Evolutionary conservation across 306 rosid species (phyloP).

Genomic region (Gleditsia sinensis): DNA sequence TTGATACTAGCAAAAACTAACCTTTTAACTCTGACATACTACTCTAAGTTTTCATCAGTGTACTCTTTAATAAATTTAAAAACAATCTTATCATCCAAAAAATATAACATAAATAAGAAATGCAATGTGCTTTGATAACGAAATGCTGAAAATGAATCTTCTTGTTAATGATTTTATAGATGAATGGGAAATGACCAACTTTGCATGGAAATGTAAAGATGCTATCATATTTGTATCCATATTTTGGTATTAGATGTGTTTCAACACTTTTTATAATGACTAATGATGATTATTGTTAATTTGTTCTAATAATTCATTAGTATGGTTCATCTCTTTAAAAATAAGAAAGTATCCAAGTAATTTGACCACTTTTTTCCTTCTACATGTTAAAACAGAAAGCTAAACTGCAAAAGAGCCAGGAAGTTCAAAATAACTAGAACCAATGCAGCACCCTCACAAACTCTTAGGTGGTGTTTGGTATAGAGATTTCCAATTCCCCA

Average conservation of each 20-base stretch:
- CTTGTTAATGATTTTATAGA: background rate
- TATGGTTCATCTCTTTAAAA: background rate
- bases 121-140: background rate
- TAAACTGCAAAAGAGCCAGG: background rate
- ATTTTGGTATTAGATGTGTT: background rate
- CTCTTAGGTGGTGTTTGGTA: no score
- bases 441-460: background rate
- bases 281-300: background rate
- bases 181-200: background rate
- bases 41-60: background rate
- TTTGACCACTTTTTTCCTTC: background rate
- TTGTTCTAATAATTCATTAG: background rate
- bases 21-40: background rate
- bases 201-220: background rate
- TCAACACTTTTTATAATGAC: background rate
- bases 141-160: background rate
- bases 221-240: background rate
- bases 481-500: no score
- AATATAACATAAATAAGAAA: background rate
- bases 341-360: background rate
- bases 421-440: background rate
- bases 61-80: background rate
- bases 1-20: background rate
- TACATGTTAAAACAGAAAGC: background rate
- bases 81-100: background rate